Evolutionary conservation across 441 rosid genomes (phyloP), one percentile per base, ranked within the genome.

Genomic region (Jatropha multifida): DNA sequence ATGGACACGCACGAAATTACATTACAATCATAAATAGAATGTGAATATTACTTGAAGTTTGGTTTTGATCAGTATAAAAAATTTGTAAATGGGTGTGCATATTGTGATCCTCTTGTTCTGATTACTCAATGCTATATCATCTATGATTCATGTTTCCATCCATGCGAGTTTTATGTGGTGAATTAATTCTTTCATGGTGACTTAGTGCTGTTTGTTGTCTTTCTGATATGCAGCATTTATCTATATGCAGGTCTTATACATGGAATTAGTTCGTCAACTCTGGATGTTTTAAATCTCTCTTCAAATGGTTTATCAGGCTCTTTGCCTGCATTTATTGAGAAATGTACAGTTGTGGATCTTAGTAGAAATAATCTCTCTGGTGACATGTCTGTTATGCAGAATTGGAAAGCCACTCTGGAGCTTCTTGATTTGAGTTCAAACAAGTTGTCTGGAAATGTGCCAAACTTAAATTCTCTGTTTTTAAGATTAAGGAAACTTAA

Each of bases 351-450:
- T 23, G 46, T 91, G 78, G 97, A 94, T 86, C 79, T 94, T 78
- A 94, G 97, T 78, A 81, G 88, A 83, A 94, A 94, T 81, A 79
- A 68, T 78, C 83, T 94, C 76, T 83, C 87, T 46, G 94, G 89
- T 38, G 88, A 91, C 54, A 71, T 90, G 71, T 90, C 94, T 69
- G 81, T 79, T 69, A 32, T 90, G 77, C 81, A 77, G 78, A 73
- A 88, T 42, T 94, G 97, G 98, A 87, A 84, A 81, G 90, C 90
- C 49, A 74, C 86, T 68, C 78, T 90, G 42, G 92, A 91, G 81
- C 58, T 82, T 84, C 83, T 94, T 77, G 98, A 94, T 86, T 81
- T 94, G 86, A 92, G 99, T 82, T 89, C 96, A 65, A 94, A 94
- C 81, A 78, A 72, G n/a, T 85, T 94, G 78, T 85, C 88, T 4